These are phyloP conservation scores for Fraxinus albicans DNA, from an alignment of 305 asterid species.

Conservation along the genomic window DNA sequence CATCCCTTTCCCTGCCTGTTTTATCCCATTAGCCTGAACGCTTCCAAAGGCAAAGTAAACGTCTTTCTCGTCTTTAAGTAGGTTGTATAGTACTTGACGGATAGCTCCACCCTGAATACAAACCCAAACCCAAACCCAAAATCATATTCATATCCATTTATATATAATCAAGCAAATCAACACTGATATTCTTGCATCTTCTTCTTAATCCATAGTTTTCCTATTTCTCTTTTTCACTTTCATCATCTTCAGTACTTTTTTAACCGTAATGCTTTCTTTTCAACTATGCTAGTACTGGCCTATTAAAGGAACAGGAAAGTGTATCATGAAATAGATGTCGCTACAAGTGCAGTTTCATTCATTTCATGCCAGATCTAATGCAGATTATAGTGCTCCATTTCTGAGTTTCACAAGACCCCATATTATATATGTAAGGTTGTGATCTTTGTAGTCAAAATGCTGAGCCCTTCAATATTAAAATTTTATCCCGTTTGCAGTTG, in stretches of 20 bases:
- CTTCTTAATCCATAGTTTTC: not conserved
- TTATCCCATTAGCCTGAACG: constrained; percentile 49
- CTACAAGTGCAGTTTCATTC: not conserved
- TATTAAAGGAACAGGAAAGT: not conserved
- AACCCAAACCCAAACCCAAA: constrained; percentile 20
- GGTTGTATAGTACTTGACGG: constrained; percentile 68
- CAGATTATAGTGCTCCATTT: not conserved
- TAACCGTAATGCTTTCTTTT: not conserved
- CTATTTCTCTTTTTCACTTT: not conserved
- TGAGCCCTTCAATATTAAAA: not conserved
- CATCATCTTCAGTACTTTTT: not conserved
- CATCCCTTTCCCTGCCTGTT: constrained; percentile 67
- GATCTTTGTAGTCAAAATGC: not conserved
- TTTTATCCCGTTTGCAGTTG: not conserved
- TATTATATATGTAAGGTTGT: not conserved
- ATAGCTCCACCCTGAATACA: constrained; percentile 71
- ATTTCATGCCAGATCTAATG: not conserved
- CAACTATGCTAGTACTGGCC: not conserved
- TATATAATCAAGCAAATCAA: not conserved
- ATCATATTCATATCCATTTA: not conserved
- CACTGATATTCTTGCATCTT: not conserved
- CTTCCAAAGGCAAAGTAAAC: constrained; percentile 74
- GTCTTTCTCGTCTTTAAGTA: constrained; percentile 63
- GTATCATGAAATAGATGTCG: not conserved
- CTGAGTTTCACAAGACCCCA: not conserved